Evolutionary conservation across 139 green algal genomes (phyloP).

Genomic region (Pleodorina starrii): DNA sequence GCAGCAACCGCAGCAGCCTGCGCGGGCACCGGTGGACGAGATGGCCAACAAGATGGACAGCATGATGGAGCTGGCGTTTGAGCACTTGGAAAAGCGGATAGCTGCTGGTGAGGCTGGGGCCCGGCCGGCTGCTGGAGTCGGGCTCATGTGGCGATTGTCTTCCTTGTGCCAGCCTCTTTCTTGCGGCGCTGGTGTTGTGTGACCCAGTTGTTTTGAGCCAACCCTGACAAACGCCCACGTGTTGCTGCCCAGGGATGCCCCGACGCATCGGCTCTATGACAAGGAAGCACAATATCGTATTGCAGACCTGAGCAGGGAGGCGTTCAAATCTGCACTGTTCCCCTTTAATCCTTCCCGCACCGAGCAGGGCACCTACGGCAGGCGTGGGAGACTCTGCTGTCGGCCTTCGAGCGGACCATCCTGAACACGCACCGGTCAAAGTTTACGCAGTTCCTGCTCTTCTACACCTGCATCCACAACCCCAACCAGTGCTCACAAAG

Average conservation of each 20-base stretch:
- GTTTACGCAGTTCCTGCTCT: conserved; percentile 94
- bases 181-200: no score
- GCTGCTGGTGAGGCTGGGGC: conserved; percentile 68
- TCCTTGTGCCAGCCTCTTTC: no score
- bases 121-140: no score
- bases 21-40: conserved; percentile 63
- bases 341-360: background rate
- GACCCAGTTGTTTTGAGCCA: no score
- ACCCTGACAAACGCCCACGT: no score
- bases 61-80: conserved; percentile 90
- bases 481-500: conserved; percentile 62
- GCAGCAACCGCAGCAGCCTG: background rate
- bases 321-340: no score
- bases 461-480: conserved; percentile 63
- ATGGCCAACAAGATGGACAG: conserved; percentile 91
- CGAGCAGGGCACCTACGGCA: conserved; percentile 31
- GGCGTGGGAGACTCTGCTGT: conserved; percentile 78
- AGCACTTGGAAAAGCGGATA: conserved; percentile 72
- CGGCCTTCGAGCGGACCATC: conserved; percentile 82
- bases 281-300: no score
- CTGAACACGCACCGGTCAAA: conserved; percentile 91
- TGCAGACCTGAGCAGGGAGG: no score
- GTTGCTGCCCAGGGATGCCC: no score
- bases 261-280: no score
- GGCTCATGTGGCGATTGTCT: no score